Percentiles rank a stretch among this genome's conserved stretches.
phyloP scores from a whole-genome alignment of 2,329 filamentous ascomycete genomes.

The Penicillium brevicompactum region DNA sequence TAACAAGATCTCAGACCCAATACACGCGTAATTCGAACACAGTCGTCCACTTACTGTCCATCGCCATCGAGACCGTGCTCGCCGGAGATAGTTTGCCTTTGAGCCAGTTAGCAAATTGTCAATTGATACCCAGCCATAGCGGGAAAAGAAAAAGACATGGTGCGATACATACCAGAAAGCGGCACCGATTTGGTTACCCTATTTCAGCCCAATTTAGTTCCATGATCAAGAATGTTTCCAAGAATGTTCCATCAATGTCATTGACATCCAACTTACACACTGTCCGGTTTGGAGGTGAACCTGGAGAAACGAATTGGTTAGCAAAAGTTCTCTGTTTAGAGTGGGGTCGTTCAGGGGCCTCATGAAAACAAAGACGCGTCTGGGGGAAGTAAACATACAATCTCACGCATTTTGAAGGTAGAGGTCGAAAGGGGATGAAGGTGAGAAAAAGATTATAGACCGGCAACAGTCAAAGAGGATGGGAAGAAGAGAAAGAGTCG shows the following conservation, averaged over 20 bases:
- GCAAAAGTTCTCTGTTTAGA: conserved; percentile 29
- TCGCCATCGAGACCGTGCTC: conserved; percentile 97
- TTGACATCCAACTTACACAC: conserved; percentile 70
- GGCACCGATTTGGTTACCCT: conserved; percentile 99
- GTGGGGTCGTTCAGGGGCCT: conserved; percentile 39
- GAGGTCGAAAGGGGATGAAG: conserved; percentile 10
- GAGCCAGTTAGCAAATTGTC: conserved; percentile 42
- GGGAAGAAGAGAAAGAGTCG: conserved; percentile 28
- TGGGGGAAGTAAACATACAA: conserved; percentile 54
- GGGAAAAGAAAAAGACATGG: not conserved
- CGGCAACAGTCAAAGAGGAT: conserved; percentile 24
- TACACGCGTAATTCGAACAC: conserved; percentile 4
- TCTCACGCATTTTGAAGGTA: conserved; percentile 64
- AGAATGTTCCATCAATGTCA: conserved; percentile 3
- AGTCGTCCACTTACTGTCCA: conserved; percentile 72
- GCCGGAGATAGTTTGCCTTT: conserved; percentile 78
- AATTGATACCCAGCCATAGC: conserved; percentile 17
- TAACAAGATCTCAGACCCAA: conserved; percentile 44
- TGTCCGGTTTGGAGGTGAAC: conserved; percentile 99
- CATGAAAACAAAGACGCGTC: conserved; percentile 40
- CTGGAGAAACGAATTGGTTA: conserved; percentile 56
- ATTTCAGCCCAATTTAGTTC: conserved; percentile 32
- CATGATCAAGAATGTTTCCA: conserved; percentile 8
- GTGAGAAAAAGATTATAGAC: conserved; percentile 20
- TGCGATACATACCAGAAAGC: conserved; percentile 80